Percentiles rank a stretch among this genome's conserved stretches.
Evolutionary conservation across 495 filamentous ascomycete species (phyloP).

Genomic region (Aspergillus wentii): DNA sequence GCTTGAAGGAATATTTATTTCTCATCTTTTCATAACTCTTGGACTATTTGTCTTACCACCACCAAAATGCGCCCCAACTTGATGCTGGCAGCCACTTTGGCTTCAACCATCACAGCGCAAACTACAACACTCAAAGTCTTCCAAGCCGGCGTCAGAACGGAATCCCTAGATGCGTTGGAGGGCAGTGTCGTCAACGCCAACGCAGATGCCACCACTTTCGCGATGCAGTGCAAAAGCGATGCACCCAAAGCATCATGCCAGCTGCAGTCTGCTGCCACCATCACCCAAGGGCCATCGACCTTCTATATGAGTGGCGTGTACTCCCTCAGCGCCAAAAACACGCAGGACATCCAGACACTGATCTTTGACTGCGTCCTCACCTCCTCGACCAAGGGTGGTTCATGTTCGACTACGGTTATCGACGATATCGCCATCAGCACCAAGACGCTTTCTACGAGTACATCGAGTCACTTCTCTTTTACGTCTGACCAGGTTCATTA

Average conservation of each 20-base stretch:
- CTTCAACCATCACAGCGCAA: background rate
- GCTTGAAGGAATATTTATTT: too few relatives aligned
- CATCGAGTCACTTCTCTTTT: background rate
- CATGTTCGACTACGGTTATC: background rate
- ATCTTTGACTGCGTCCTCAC: background rate
- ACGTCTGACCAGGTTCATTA: slow-evolving; percentile 1
- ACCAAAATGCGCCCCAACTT: too few relatives aligned
- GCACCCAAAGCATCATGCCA: background rate
- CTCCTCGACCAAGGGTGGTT: background rate
- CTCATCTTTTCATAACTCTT: too few relatives aligned
- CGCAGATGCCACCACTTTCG: slow-evolving; percentile 2
- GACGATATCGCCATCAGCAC: background rate
- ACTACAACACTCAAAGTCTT: background rate
- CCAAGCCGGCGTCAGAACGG: background rate
- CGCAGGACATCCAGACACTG: background rate
- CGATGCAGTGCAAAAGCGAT: background rate
- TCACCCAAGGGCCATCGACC: slow-evolving; percentile 6
- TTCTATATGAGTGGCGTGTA: background rate
- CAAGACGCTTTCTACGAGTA: background rate
- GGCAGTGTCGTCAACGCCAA: slow-evolving; percentile 4
- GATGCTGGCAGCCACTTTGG: too few relatives aligned
- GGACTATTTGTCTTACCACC: too few relatives aligned
- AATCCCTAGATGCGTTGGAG: background rate
- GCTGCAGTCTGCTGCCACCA: background rate
- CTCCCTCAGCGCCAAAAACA: background rate